phyloP scores from a whole-genome alignment of 192 early-diverging fungal genomes.

The Gigaspora rosea region DNA sequence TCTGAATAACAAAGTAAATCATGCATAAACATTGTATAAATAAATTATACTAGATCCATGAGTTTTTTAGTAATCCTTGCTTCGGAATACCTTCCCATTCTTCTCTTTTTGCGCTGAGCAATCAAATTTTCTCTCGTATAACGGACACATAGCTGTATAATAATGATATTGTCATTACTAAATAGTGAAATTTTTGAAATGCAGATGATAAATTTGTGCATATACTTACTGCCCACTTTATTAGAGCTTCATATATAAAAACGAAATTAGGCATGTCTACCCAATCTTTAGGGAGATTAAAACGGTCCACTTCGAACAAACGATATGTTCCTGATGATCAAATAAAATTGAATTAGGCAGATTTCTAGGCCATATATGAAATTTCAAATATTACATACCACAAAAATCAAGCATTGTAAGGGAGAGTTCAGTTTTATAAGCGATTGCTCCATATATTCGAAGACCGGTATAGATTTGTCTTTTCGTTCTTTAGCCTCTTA shows the following conservation, averaged over 20 bases:
- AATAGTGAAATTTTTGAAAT: not conserved
- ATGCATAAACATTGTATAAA: too few species aligned
- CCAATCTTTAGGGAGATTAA: slow-evolving; percentile 19
- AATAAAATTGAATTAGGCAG: not conserved
- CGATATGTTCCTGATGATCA: slow-evolving; percentile 1
- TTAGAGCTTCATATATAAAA: slow-evolving; percentile 18
- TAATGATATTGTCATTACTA: slow-evolving; percentile 6
- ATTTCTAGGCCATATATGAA: not conserved
- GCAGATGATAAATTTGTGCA: slow-evolving; percentile 17
- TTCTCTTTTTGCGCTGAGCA: slow-evolving; percentile 29
- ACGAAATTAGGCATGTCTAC: not conserved
- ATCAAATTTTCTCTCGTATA: slow-evolving; percentile 23
- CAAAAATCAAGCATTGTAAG: not conserved
- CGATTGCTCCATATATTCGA: not conserved
- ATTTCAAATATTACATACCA: slow-evolving; percentile 8
- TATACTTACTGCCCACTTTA: slow-evolving; percentile 28
- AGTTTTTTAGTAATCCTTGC: slow-evolving; percentile 25
- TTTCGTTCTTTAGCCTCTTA: too few species aligned
- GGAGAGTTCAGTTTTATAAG: not conserved
- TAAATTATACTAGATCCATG: too few species aligned
- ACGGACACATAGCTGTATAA: slow-evolving; percentile 19
- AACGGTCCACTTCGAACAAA: slow-evolving; percentile 16
- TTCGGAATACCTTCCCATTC: slow-evolving; percentile 28
- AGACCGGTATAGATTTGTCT: not conserved
- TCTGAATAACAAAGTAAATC: too few species aligned